A percentile compares a stretch with the other conserved stretches of the same genome.
Evolutionary conservation across 192 early-diverging fungal species (phyloP).

Genomic region (Chytriomyces sp.): DNA sequence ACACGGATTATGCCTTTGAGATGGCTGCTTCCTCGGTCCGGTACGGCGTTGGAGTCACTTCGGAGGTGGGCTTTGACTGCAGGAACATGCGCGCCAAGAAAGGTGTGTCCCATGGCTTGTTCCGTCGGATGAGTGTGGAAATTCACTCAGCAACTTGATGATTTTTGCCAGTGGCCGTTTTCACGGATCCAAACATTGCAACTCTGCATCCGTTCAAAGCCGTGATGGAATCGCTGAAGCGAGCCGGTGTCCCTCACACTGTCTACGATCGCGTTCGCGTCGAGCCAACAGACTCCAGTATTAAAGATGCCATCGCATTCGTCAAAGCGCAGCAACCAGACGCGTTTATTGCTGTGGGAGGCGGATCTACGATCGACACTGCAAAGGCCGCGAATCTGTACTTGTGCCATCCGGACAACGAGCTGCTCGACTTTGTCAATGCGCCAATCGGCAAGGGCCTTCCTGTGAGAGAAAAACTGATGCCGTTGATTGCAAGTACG

Average conservation of each 20-base stretch:
- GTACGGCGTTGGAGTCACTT: conserved; percentile 81
- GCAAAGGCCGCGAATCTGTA: conserved; percentile 92
- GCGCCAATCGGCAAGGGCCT: conserved; percentile 87
- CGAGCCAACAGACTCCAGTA: conserved; percentile 77
- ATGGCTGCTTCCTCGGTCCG: conserved; percentile 91
- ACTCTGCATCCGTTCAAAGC: conserved; percentile 77
- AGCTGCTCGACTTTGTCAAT: conserved; percentile 91
- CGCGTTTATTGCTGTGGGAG: conserved; percentile 88
- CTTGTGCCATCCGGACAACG: conserved; percentile 76
- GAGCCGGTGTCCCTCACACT: conserved; percentile 67
- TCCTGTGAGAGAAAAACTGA: conserved; percentile 72
- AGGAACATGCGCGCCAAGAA: conserved; percentile 79
- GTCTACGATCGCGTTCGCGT: conserved; percentile 80
- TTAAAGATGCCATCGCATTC: conserved; percentile 82
- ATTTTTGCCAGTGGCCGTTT: conserved; percentile 65
- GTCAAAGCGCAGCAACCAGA: conserved; percentile 76
- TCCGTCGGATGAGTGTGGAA: not conserved
- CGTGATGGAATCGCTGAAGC: conserved; percentile 76
- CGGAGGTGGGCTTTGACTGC: conserved; percentile 84
- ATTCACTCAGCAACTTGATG: not conserved
- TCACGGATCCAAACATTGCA: conserved; percentile 70
- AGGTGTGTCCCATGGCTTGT: conserved; percentile 40
- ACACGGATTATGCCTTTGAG: conserved; percentile 59
- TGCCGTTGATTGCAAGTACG: conserved; percentile 77
- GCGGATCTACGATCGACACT: conserved; percentile 90